These are phyloP conservation scores for Sicyos edulis DNA, from an alignment of 306 rosid species.

Conservation along the genomic window DNA sequence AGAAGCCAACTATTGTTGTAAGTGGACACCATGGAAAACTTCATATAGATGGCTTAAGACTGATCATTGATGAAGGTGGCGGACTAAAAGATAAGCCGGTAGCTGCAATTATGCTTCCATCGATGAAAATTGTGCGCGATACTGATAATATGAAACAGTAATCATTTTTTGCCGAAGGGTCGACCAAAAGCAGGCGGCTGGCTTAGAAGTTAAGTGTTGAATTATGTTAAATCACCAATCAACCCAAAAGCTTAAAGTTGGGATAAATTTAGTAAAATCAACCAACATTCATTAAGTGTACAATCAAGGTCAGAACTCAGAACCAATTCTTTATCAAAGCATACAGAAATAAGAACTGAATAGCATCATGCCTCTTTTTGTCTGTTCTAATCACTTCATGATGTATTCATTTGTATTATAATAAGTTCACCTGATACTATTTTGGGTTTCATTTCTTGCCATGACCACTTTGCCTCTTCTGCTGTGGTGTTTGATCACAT, in stretches of 20 bases:
- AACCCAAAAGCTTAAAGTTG: too few species aligned
- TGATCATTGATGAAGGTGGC: conserved; percentile 79
- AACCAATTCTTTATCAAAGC: not conserved
- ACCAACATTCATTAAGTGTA: too few species aligned
- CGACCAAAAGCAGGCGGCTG: not conserved
- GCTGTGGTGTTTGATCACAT: not conserved
- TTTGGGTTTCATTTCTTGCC: too few species aligned
- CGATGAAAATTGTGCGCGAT: conserved; percentile 62
- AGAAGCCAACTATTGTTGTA: conserved; percentile 51
- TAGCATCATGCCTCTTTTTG: not conserved
- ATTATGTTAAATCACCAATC: too few species aligned
- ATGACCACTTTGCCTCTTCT: not conserved
- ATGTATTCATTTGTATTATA: not conserved
- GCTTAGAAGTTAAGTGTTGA: not conserved
- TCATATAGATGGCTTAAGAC: conserved; percentile 57
- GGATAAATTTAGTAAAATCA: too few species aligned
- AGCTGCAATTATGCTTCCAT: conserved; percentile 78
- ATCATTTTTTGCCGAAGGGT: not conserved
- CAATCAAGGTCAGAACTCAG: not conserved
- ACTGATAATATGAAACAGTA: conserved; percentile 33
- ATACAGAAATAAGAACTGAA: not conserved
- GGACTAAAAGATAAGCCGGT: conserved; percentile 50
- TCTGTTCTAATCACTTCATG: not conserved
- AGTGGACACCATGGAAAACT: conserved; percentile 93
- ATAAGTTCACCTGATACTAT: conserved; percentile 14